These are phyloP conservation scores for Didymella arachidicola DNA, from an alignment of 2,329 filamentous ascomycete genomes.

Conservation along the genomic window DNA sequence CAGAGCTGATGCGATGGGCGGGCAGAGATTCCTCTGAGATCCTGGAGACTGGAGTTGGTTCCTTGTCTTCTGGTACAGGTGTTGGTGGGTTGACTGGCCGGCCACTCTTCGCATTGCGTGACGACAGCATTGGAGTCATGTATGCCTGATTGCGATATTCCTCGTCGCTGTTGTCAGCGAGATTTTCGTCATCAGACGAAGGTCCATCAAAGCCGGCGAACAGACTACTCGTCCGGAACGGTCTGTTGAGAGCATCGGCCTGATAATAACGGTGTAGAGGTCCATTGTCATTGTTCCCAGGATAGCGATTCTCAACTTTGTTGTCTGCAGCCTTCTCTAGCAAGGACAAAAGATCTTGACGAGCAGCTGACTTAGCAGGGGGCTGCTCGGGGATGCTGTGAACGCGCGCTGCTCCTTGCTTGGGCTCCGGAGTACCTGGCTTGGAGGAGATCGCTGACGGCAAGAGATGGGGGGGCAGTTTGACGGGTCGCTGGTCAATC, in stretches of 20 bases:
- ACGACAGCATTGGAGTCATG: slow-evolving; percentile 56
- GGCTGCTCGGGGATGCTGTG: slow-evolving; percentile 23
- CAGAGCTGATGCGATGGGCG: slow-evolving; percentile 30
- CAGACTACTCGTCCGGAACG: slow-evolving; percentile 81
- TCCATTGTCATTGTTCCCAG: slow-evolving; percentile 81
- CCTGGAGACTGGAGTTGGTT: slow-evolving; percentile 40
- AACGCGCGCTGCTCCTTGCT: slow-evolving; percentile 17
- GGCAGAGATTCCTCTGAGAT: slow-evolving; percentile 43
- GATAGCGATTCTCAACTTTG: slow-evolving; percentile 70
- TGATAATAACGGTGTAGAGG: slow-evolving; percentile 68
- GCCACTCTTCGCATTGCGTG: slow-evolving; percentile 59
- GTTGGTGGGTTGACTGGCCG: slow-evolving; percentile 52
- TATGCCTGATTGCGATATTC: slow-evolving; percentile 62
- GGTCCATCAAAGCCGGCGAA: slow-evolving; percentile 82
- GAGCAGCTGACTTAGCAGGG: slow-evolving; percentile 29
- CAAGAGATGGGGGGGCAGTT: slow-evolving; percentile 78
- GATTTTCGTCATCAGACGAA: slow-evolving; percentile 63
- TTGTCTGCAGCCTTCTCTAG: slow-evolving; percentile 40
- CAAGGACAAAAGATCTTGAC: slow-evolving; percentile 42
- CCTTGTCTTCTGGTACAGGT: slow-evolving; percentile 54
- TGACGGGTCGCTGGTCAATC: slow-evolving; percentile 77
- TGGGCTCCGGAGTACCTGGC: slow-evolving; percentile 52
- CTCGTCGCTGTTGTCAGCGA: slow-evolving; percentile 69
- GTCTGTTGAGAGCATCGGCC: slow-evolving; percentile 67
- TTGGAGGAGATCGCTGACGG: slow-evolving; percentile 75